Evolutionary conservation across 2,329 filamentous ascomycete species (phyloP).

Genomic region (Aspergillus sp.): DNA sequence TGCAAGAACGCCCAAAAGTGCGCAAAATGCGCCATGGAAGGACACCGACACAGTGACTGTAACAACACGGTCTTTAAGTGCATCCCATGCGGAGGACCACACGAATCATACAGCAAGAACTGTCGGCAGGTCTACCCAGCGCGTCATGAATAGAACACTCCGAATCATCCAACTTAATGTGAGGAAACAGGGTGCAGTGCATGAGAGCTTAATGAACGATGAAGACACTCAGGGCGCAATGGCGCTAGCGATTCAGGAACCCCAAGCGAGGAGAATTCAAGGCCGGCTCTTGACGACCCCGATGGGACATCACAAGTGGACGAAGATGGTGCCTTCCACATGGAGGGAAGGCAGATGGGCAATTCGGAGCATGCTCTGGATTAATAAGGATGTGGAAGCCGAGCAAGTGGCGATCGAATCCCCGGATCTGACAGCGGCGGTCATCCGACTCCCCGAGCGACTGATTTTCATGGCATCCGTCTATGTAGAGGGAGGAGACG

Average conservation of each 20-base stretch:
- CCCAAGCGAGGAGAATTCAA: constrained; percentile 16
- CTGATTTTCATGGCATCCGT: constrained; percentile 24
- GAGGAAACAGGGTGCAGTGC: constrained; percentile 16
- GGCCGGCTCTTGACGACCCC: constrained; percentile 18
- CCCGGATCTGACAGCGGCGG: constrained; percentile 20
- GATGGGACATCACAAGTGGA: constrained; percentile 22
- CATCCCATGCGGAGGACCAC: constrained; percentile 13
- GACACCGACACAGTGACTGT: constrained; percentile 15
- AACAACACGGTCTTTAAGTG: constrained; percentile 16
- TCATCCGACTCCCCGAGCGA: constrained; percentile 20
- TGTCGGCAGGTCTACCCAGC: constrained; percentile 18
- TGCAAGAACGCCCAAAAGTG: constrained; percentile 23
- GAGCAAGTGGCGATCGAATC: constrained; percentile 22
- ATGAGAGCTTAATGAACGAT: constrained; percentile 19
- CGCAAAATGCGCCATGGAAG: constrained; percentile 12
- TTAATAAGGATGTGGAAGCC: constrained; percentile 24
- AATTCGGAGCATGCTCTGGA: constrained; percentile 26
- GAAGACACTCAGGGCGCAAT: constrained; percentile 9
- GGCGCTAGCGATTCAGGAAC: constrained; percentile 18
- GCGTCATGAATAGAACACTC: constrained; percentile 17
- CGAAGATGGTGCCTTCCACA: constrained; percentile 17
- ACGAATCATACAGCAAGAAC: constrained; percentile 20
- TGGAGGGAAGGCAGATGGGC: constrained; percentile 13
- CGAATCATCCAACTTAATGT: constrained; percentile 19
- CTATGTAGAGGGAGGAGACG: constrained; percentile 20